Conservation (phyloP, 257 asterid species). For the Rehmannia glutinosa region DNA sequence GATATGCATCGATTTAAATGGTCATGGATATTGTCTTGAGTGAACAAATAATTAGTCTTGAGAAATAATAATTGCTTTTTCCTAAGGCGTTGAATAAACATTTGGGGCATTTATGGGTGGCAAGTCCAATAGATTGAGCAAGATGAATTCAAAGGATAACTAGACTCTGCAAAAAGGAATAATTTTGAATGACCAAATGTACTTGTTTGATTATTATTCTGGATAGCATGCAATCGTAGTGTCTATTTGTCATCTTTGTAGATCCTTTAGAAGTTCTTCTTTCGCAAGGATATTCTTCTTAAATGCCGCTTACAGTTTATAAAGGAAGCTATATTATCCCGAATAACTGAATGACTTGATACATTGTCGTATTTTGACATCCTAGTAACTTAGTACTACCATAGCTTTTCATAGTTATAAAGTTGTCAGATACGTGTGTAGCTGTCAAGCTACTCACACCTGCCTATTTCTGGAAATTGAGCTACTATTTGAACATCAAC, state of each 20-base stretch:
- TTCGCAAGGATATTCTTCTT: conserved; percentile 3
- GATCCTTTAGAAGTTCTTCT: not conserved
- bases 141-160: not conserved
- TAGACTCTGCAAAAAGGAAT: not conserved
- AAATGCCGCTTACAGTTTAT: not conserved
- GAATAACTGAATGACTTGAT: not conserved
- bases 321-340: not conserved
- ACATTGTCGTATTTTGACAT: not conserved
- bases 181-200: not conserved
- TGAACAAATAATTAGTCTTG: not conserved
- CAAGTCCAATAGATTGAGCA: not conserved
- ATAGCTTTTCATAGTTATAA: not conserved
- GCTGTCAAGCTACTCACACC: conserved; percentile 1
- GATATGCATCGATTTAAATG: not conserved
- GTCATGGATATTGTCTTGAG: not conserved
- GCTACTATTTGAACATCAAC: not conserved
- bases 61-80: not conserved
- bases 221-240: not conserved
- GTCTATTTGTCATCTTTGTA: not conserved
- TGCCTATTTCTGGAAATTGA: not conserved
- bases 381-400: not conserved
- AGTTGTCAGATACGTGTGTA: not conserved
- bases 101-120: not conserved
- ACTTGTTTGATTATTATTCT: not conserved
- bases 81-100: not conserved